Base-by-base conservation (phyloP, 208 protist genomes). In the Acanthamoeba triangularis region DNA sequence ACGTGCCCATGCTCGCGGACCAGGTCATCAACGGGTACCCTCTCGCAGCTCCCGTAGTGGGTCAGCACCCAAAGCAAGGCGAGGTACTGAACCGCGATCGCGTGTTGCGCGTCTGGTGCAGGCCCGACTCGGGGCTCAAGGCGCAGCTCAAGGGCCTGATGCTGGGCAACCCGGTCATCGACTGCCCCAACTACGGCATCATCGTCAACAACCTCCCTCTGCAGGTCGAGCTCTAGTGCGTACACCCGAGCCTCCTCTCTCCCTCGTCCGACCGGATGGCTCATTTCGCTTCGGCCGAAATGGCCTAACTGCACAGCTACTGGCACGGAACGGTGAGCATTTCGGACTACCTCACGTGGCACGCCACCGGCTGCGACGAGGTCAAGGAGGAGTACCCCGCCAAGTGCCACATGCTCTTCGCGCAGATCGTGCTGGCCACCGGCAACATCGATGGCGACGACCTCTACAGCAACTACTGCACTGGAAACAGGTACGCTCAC, bases 111-210 rank as follows among this genome's bases (percentile, higher is more conserved):
- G 44, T 47, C 54, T 44, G 3, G 18, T 35, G 0, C 7, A 78
- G 59, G 10, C n/a, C 88, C 8, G 65, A 93, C 30, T 18, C 65
- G 13, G 65, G 23, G 23, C 1, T 80, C 35, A 76, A 59, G 61
- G 61, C 88, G 44, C 88, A 78, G 25, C 88, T 94, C 0, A 80
- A 63, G 52, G 91, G 91, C 7, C 33, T 94, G 16, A 94, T 94
- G 91, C 41, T 94, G 91, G 91, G 91, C 63, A 94, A 94, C 16
- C 91, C 91, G 20, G 91, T 94, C n/a, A 85, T 94, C 54, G 72
- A 94, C 47, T 94, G 91, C 91, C 49, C 44, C 49, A 54, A 93
- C 61, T 93, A 93, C 25, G 88, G 88, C 33, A 93, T 93, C 52
- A 93, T 78, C 47, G 61, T 93, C 59, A 93, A 93, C 18, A 35